A percentile compares a stretch with the other conserved stretches of the same genome.
phyloP scores from a whole-genome alignment of 1,284 basidiomycete species.

The Ustilago esculenta region DNA sequence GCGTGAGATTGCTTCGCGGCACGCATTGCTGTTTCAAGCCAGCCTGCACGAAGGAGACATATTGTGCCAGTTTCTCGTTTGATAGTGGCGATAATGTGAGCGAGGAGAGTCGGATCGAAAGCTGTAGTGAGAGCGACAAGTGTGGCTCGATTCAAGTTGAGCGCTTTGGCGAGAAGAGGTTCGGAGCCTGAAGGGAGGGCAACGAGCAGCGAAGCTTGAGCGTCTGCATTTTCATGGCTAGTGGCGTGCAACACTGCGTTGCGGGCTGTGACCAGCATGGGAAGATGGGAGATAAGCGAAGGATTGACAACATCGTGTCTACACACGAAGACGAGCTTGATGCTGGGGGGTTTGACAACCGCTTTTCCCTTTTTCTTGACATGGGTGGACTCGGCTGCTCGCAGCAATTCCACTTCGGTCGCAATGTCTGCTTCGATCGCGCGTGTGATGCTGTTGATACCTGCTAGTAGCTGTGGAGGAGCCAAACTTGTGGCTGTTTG shows the following conservation, averaged over 20 bases:
- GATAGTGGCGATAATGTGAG: conserved; percentile 6
- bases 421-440: conserved; percentile 32
- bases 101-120: conserved; percentile 1
- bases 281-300: conserved; percentile 34
- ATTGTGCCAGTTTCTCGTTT: conserved; percentile 17
- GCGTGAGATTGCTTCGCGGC: conserved; percentile 3
- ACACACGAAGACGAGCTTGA: conserved; percentile 43
- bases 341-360: background rate
- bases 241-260: conserved; percentile 30
- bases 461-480: conserved; percentile 22
- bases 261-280: conserved; percentile 30
- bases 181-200: conserved; percentile 36
- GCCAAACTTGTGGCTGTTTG: background rate
- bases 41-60: conserved; percentile 16
- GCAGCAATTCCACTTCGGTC: conserved; percentile 2
- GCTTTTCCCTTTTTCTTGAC: conserved; percentile 12
- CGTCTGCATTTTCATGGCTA: background rate
- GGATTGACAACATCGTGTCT: conserved; percentile 32
- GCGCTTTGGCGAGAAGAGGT: conserved; percentile 17
- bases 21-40: conserved; percentile 36
- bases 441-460: conserved; percentile 44
- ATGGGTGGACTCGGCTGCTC: background rate
- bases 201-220: conserved; percentile 10
- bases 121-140: conserved; percentile 28
- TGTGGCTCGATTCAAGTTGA: conserved; percentile 21